Evolutionary conservation across 1,284 basidiomycete genomes (phyloP).

Genomic region (Rhodotorula glutinis): DNA sequence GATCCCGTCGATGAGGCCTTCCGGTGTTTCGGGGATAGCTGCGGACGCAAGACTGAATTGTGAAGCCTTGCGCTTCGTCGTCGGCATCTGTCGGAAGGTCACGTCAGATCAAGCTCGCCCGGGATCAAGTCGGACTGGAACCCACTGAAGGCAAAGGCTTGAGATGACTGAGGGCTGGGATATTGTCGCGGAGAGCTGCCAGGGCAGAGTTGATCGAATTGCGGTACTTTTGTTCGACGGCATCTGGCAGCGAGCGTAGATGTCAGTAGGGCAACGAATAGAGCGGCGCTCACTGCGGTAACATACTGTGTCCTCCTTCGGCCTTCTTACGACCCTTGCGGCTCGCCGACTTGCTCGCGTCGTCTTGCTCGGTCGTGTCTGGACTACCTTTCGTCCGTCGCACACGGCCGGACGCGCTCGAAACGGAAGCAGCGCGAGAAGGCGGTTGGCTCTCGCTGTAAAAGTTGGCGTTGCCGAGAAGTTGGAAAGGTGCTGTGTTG

Average conservation of each 20-base stretch:
- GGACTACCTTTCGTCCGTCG: background rate
- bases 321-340: slow-evolving; percentile 18
- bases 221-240: slow-evolving; percentile 43
- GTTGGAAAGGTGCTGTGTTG: slow-evolving; percentile 17
- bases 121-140: background rate
- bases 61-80: slow-evolving; percentile 39
- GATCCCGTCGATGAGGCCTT: slow-evolving; percentile 42
- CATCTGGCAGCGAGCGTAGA: slow-evolving; percentile 25
- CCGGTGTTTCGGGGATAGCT: slow-evolving; percentile 31
- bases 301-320: slow-evolving; percentile 35
- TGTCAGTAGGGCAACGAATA: too few relatives aligned
- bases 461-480: slow-evolving; percentile 5
- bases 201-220: slow-evolving; percentile 44
- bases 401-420: background rate
- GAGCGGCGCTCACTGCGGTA: background rate
- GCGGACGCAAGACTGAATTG: slow-evolving; percentile 41
- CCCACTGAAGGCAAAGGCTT: slow-evolving; percentile 40
- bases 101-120: too few relatives aligned
- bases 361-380: background rate
- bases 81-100: slow-evolving; percentile 33
- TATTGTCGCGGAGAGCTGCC: slow-evolving; percentile 39
- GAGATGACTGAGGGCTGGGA: slow-evolving; percentile 41
- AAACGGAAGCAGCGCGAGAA: background rate
- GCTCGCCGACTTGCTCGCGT: slow-evolving; percentile 1
- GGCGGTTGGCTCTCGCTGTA: background rate